Percentiles rank a stretch among this genome's conserved stretches.
Conservation (phyloP, 345 rosid species). For the Aegle marmelos region DNA sequence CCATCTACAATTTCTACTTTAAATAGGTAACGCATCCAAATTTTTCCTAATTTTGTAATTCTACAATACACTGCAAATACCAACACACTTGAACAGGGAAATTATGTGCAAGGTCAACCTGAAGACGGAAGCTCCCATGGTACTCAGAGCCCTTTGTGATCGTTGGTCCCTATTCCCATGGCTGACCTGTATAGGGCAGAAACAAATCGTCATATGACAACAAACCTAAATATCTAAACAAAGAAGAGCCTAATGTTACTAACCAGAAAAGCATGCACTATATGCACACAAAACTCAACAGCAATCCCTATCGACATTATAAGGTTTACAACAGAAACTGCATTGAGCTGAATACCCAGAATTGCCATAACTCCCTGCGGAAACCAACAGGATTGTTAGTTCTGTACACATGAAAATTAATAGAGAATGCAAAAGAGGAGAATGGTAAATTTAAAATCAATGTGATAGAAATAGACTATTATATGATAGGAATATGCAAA, state of each 20-base stretch:
- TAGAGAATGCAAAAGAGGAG: neutral
- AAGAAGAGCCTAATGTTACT: constrained; percentile 28
- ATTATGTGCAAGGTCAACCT: constrained; percentile 43
- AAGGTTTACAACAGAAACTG: constrained; percentile 91
- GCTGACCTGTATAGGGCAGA: constrained; percentile 52
- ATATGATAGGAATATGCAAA: neutral
- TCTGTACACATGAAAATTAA: neutral
- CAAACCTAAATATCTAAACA: neutral
- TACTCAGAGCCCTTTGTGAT: constrained; percentile 66
- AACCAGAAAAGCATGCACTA: constrained; percentile 85
- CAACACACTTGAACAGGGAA: neutral
- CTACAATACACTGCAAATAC: neutral
- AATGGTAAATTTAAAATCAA: neutral
- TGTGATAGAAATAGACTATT: neutral
- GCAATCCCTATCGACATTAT: constrained; percentile 94
- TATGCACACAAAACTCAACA: constrained; percentile 93
- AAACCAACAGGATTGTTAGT: constrained; percentile 6
- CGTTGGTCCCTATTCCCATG: constrained; percentile 70
- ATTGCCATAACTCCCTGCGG: constrained; percentile 91
- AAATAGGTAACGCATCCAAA: neutral
- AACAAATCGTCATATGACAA: neutral
- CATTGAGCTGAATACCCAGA: constrained; percentile 87
- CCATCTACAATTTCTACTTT: neutral
- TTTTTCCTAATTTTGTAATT: neutral
- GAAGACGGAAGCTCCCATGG: constrained; percentile 99